Percentiles rank a stretch among this genome's conserved stretches.
Conservation (phyloP, 495 filamentous ascomycete genomes). For the Podospora conica region DNA sequence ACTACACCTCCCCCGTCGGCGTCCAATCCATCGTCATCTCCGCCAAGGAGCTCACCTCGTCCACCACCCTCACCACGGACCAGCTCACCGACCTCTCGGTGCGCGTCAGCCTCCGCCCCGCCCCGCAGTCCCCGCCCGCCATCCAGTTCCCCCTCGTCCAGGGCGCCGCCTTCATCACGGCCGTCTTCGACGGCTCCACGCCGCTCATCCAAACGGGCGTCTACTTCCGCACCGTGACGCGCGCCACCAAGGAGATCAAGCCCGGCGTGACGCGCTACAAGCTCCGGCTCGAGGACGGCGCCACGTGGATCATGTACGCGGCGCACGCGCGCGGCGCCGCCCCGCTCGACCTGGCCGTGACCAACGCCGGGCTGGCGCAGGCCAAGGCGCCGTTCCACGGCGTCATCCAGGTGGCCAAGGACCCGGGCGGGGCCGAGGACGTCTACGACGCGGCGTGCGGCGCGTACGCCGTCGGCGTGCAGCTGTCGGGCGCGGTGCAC, state of each 20-base stretch:
- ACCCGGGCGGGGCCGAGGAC: conserved; percentile 53
- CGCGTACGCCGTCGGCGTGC: conserved; percentile 58
- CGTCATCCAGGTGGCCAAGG: conserved; percentile 75
- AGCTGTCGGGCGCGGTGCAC: conserved; percentile 55
- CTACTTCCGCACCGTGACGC: conserved; percentile 63
- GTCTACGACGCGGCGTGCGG: conserved; percentile 71
- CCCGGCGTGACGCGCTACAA: conserved; percentile 72
- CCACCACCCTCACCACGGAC: conserved; percentile 58
- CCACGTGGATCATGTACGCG: conserved; percentile 76
- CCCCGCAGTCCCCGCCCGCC: conserved; percentile 42
- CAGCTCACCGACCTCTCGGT: conserved; percentile 62
- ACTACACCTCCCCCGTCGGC: conserved; percentile 76
- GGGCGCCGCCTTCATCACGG: conserved; percentile 85
- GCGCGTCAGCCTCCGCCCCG: conserved; percentile 58
- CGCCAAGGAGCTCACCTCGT: conserved; percentile 60
- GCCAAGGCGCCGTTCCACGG: conserved; percentile 51
- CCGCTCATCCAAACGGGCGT: conserved; percentile 70
- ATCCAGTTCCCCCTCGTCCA: conserved; percentile 81
- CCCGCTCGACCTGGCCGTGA: conserved; percentile 39
- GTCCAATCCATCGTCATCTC: conserved; percentile 76
- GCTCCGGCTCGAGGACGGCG: conserved; percentile 62
- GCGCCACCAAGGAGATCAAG: conserved; percentile 48
- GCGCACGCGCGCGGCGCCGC: conserved; percentile 43
- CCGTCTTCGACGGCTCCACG: conserved; percentile 60
- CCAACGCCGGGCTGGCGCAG: conserved; percentile 40